Conservation (phyloP, 2,329 filamentous ascomycete species). For the Trichoderma oligosporum region DNA sequence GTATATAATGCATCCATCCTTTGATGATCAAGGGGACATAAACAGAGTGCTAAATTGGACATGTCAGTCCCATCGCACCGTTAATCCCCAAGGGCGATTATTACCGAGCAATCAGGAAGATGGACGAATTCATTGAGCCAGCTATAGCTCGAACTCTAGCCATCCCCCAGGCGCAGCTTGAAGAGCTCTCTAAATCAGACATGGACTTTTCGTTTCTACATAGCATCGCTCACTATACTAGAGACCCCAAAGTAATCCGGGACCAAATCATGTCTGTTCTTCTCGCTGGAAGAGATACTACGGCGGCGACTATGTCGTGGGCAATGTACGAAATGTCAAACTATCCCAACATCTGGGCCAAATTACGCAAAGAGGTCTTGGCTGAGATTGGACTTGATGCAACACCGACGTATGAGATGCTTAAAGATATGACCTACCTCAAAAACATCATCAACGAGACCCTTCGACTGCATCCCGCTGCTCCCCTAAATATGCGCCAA, state of each 20-base stretch:
- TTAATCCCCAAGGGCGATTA: conserved; percentile 59
- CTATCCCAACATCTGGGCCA: conserved; percentile 61
- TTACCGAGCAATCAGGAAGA: conserved; percentile 56
- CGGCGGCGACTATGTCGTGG: conserved; percentile 77
- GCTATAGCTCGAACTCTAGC: conserved; percentile 65
- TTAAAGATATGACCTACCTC: conserved; percentile 85
- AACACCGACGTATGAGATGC: conserved; percentile 69
- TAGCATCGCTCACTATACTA: conserved; percentile 66
- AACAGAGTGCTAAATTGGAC: background rate
- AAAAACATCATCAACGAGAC: conserved; percentile 70
- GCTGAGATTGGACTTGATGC: conserved; percentile 58
- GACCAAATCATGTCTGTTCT: conserved; percentile 73
- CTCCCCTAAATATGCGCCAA: conserved; percentile 72
- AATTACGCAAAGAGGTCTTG: conserved; percentile 69
- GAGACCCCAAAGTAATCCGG: conserved; percentile 59
- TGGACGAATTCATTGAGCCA: conserved; percentile 66
- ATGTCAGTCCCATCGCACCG: conserved; percentile 51
- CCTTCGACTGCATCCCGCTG: conserved; percentile 69
- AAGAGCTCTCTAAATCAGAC: conserved; percentile 64
- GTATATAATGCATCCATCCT: background rate
- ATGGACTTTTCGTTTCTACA: conserved; percentile 73
- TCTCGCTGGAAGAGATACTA: conserved; percentile 81
- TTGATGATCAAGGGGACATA: background rate
- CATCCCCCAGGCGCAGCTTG: conserved; percentile 61
- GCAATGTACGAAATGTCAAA: conserved; percentile 74